Conservation (phyloP, 768 basidiomycete genomes). For the Pleurotus platypus region DNA sequence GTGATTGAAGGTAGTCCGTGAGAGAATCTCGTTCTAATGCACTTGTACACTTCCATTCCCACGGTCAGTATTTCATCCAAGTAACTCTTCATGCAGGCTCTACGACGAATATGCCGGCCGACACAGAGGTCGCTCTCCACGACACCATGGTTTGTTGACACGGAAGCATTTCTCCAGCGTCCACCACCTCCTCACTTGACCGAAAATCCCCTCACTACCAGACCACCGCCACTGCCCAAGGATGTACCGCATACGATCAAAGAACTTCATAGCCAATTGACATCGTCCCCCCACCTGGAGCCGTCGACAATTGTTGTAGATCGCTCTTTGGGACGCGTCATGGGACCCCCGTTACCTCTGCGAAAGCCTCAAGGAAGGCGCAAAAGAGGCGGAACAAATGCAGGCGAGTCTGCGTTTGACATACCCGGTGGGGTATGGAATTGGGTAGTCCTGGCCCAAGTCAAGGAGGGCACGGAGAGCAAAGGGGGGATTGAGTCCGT, state of each 20-base stretch:
- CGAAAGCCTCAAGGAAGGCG: constrained; percentile 58
- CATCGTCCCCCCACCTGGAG: constrained; percentile 68
- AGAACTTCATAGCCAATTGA: constrained; percentile 53
- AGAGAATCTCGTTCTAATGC: too few species aligned
- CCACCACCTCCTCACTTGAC: constrained; percentile 22
- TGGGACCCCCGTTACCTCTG: constrained; percentile 60
- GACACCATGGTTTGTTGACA: constrained; percentile 69
- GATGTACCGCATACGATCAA: constrained; percentile 50
- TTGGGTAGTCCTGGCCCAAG: constrained; percentile 76
- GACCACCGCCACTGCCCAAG: constrained; percentile 41
- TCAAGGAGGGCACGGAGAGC: constrained; percentile 82
- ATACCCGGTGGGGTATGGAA: constrained; percentile 63
- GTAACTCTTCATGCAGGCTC: not conserved
- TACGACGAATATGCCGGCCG: not conserved
- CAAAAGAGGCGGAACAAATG: constrained; percentile 63
- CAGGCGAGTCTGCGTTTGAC: constrained; percentile 56
- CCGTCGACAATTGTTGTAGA: constrained; percentile 51
- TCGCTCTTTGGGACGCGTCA: constrained; percentile 32
- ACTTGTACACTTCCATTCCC: too few species aligned
- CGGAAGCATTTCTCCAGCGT: constrained; percentile 22
- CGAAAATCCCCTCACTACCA: constrained; percentile 11
- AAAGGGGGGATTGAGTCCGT: constrained; percentile 76
- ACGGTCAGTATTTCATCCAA: too few species aligned
- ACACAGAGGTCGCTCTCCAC: not conserved
- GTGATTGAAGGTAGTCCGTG: too few species aligned